Conservation (phyloP, 768 basidiomycete species). For the Tephrocybe rancida region DNA sequence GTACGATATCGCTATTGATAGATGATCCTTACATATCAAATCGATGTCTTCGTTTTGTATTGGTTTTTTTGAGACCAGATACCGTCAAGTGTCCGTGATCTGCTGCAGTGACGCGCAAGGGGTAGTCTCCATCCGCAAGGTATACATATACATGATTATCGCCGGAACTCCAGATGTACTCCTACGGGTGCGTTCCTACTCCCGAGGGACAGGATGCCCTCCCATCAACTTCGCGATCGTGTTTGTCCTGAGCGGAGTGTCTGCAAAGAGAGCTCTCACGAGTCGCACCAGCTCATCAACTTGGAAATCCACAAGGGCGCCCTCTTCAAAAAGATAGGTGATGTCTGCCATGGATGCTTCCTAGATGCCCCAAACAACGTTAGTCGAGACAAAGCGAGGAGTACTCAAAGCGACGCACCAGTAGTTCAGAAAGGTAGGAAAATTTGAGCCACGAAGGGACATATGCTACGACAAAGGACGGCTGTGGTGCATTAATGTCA, state of each 20-base stretch:
- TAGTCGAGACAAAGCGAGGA: background rate
- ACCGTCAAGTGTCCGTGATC: too few species aligned
- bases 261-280: slow-evolving; percentile 87
- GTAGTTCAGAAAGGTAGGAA: slow-evolving; percentile 88
- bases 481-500: slow-evolving; percentile 32
- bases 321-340: slow-evolving; percentile 88
- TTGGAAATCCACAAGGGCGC: slow-evolving; percentile 88
- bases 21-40: too few species aligned
- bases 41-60: too few species aligned
- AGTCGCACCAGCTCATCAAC: slow-evolving; percentile 80
- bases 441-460: slow-evolving; percentile 96
- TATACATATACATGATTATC: slow-evolving; percentile 2
- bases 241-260: slow-evolving; percentile 77
- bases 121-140: too few species aligned
- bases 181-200: slow-evolving; percentile 7
- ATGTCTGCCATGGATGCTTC: slow-evolving; percentile 93
- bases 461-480: slow-evolving; percentile 78
- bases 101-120: too few species aligned
- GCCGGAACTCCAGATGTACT: background rate
- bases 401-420: slow-evolving; percentile 57
- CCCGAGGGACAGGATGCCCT: slow-evolving; percentile 50
- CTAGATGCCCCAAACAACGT: slow-evolving; percentile 36
- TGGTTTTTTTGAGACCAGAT: too few species aligned
- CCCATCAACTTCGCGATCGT: slow-evolving; percentile 75
- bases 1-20: too few species aligned